Evolutionary conservation across 805 yeast genomes (phyloP).

Genomic region (Wickerhamiella siamensis): DNA sequence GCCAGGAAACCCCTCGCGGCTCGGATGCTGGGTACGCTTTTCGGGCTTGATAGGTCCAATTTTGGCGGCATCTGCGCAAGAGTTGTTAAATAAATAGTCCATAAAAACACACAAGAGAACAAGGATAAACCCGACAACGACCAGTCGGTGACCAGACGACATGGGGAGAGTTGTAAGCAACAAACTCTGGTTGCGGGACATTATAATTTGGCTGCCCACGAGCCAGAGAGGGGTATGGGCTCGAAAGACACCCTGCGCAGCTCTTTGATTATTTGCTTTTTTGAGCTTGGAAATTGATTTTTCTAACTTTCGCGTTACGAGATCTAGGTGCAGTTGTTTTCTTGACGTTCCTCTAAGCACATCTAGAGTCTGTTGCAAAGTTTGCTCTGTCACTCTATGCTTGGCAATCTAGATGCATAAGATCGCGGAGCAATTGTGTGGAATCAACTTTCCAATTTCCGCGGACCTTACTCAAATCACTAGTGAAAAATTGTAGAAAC

Average conservation of each 20-base stretch:
- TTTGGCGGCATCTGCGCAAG: not conserved
- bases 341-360: no score
- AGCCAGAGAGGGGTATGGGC: not conserved
- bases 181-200: not conserved
- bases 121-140: not conserved
- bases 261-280: no score
- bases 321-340: no score
- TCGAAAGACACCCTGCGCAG: not conserved
- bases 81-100: not conserved
- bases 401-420: no score
- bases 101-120: not conserved
- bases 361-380: no score
- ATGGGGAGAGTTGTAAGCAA: not conserved
- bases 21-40: constrained; percentile 8
- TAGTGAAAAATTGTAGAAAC: no score
- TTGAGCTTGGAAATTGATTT: no score
- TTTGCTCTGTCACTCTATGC: no score
- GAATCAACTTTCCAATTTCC: no score
- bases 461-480: no score
- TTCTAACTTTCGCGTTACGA: no score
- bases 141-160: not conserved
- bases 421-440: no score
- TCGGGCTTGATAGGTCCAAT: constrained; percentile 8
- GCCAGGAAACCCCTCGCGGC: constrained; percentile 10
- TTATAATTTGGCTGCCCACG: not conserved